phyloP scores from a whole-genome alignment of 805 yeast species.

The Saccharomycopsis vini region DNA sequence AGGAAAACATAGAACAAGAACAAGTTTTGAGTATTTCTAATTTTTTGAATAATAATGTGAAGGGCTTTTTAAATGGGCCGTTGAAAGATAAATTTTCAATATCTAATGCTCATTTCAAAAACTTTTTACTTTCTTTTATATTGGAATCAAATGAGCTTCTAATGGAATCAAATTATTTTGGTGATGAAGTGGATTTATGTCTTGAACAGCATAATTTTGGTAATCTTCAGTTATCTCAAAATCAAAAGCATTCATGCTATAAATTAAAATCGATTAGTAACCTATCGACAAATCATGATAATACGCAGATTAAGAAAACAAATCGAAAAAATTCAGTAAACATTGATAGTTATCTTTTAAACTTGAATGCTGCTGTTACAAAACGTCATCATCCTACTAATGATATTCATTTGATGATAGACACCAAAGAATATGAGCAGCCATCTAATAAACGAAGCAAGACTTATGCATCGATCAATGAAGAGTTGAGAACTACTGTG shows the following conservation, averaged over 20 bases:
- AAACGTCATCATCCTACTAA: no score
- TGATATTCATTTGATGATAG: no score
- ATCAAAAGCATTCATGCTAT: not conserved
- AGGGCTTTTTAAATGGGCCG: slow-evolving; percentile 3
- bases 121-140: slow-evolving; percentile 15
- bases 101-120: slow-evolving; percentile 12
- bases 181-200: not conserved
- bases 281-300: not conserved
- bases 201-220: no score
- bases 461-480: no score
- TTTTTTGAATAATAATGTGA: slow-evolving; percentile 7
- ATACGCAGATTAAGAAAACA: no score
- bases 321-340: no score
- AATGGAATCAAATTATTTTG: slow-evolving; percentile 8
- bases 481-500: no score
- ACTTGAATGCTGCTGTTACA: no score
- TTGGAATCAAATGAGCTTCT: slow-evolving; percentile 14
- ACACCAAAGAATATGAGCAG: no score
- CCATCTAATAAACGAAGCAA: no score
- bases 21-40: slow-evolving; percentile 11
- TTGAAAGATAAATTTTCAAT: slow-evolving; percentile 5
- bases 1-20: no score
- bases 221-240: not conserved
- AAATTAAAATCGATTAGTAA: not conserved
- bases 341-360: no score